phyloP scores from a whole-genome alignment of 306 rosid species.

The Malus sieversii region DNA sequence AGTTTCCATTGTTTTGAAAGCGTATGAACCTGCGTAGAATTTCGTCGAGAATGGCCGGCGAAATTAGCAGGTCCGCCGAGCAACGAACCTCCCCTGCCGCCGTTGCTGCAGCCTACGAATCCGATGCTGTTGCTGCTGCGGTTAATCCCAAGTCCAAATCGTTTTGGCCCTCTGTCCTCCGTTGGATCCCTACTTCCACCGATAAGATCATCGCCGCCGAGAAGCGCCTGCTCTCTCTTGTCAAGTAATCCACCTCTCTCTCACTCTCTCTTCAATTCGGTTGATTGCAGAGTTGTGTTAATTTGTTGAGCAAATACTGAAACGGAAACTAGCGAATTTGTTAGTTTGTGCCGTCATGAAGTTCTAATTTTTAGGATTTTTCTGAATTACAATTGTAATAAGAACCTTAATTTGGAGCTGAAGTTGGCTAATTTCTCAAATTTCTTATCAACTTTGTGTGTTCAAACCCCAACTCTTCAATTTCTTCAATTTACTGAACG shows the following conservation, averaged over 20 bases:
- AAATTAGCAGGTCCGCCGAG: constrained; percentile 33
- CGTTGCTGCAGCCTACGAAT: background rate
- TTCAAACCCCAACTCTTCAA: background rate
- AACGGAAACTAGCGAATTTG: background rate
- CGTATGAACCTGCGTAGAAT: constrained; percentile 39
- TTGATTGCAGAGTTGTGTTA: background rate
- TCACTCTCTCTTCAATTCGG: background rate
- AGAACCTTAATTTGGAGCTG: background rate
- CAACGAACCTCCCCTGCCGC: constrained; percentile 22
- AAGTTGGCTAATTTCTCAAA: background rate
- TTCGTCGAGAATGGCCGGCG: constrained; percentile 53
- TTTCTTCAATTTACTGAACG: background rate
- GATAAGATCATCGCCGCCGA: constrained; percentile 77
- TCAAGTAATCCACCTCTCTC: constrained; percentile 47
- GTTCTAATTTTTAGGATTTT: background rate
- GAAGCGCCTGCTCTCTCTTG: constrained; percentile 84
- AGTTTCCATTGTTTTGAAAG: background rate
- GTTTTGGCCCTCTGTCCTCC: constrained; percentile 77
- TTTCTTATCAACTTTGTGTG: background rate
- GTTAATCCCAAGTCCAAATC: constrained; percentile 17
- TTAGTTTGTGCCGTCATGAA: background rate
- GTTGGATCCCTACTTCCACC: constrained; percentile 90
- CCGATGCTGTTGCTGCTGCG: background rate
- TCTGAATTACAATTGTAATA: background rate
- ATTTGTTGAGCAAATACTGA: background rate